Conservation (phyloP, 768 basidiomycete species). For the Megacollybia marginata region DNA sequence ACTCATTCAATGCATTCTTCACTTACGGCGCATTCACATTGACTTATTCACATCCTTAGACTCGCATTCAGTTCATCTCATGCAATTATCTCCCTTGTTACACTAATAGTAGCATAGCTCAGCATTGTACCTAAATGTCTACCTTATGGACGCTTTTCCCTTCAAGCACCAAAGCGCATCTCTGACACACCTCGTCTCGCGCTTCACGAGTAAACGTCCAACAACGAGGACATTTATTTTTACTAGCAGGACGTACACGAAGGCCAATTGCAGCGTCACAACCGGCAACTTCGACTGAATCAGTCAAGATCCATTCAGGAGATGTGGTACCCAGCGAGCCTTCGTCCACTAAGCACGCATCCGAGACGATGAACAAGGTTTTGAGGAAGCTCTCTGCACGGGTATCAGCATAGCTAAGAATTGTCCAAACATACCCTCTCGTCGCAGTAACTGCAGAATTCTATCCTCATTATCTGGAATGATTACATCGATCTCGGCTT, state of each 20-base stretch:
- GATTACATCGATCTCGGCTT: conserved; percentile 66
- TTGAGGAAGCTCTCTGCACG: conserved; percentile 52
- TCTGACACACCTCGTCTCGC: conserved; percentile 49
- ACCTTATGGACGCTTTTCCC: background rate
- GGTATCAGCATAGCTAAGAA: background rate
- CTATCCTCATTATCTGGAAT: conserved; percentile 29
- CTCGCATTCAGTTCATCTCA: too few relatives aligned
- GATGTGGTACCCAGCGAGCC: conserved; percentile 30
- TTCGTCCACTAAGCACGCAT: conserved; percentile 46
- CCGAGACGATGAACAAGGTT: conserved; percentile 77
- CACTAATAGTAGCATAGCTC: too few relatives aligned
- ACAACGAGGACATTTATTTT: conserved; percentile 82
- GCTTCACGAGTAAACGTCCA: conserved; percentile 66
- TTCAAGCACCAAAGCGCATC: conserved; percentile 35
- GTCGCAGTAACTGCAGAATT: conserved; percentile 25
- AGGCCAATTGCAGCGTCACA: conserved; percentile 32
- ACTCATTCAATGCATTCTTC: background rate
- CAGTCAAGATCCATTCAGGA: conserved; percentile 43
- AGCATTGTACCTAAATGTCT: background rate
- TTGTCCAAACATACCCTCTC: conserved; percentile 33
- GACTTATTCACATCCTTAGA: too few relatives aligned
- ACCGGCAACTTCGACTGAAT: conserved; percentile 40
- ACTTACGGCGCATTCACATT: too few relatives aligned
- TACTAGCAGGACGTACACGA: conserved; percentile 52
- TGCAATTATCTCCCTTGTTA: too few relatives aligned